Evolutionary conservation across 495 filamentous ascomycete genomes (phyloP).

Genomic region (Xylaria castorea): DNA sequence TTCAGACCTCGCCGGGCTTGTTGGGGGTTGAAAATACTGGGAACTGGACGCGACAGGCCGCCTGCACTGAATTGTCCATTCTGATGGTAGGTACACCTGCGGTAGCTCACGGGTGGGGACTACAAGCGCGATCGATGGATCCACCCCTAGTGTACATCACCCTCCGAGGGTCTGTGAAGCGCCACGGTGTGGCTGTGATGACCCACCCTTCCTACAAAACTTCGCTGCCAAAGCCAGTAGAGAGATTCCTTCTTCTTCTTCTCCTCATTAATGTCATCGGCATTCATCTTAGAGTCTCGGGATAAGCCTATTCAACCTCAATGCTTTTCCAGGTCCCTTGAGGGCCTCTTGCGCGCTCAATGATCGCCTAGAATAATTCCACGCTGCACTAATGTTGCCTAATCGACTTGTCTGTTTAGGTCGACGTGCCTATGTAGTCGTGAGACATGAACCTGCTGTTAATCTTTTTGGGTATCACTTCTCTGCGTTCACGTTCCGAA

Average conservation of each 20-base stretch:
- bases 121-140: not conserved
- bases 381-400: constrained; percentile 72
- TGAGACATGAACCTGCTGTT: constrained; percentile 46
- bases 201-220: not conserved
- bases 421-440: constrained; percentile 52
- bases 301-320: constrained; percentile 73
- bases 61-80: not conserved
- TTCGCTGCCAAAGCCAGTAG: not conserved
- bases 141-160: not conserved
- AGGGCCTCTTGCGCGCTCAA: constrained; percentile 96
- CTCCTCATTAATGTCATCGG: constrained; percentile 82
- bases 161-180: not conserved
- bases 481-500: not conserved
- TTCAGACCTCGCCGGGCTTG: constrained; percentile 5
- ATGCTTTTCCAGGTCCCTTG: constrained; percentile 90
- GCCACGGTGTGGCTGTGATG: constrained; percentile 21
- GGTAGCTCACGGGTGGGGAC: not conserved
- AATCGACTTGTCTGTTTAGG: constrained; percentile 52
- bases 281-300: constrained; percentile 99
- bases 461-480: constrained; percentile 22
- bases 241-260: constrained; percentile 43
- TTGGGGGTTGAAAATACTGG: constrained; percentile 20
- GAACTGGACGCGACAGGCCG: constrained; percentile 1
- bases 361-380: constrained; percentile 88
- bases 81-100: not conserved